Conservation (phyloP, 306 rosid species). For the Trifolium pratense region DNA sequence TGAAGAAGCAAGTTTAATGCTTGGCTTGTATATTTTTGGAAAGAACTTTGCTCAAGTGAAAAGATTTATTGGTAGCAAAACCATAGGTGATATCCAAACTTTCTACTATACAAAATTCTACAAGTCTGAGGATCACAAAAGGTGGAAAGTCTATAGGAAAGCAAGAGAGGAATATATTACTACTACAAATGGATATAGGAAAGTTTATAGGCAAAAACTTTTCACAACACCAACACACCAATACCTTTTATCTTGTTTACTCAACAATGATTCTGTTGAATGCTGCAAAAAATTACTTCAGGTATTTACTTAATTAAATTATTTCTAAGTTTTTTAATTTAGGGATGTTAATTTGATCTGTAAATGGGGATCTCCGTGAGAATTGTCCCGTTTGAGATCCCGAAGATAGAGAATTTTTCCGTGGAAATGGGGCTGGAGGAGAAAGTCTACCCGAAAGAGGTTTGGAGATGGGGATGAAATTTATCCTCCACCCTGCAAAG, state of each 20-base stretch:
- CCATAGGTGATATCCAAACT: slow-evolving; percentile 53
- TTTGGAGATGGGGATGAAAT: too few relatives aligned
- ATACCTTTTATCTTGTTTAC: slow-evolving; percentile 63
- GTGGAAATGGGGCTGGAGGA: too few relatives aligned
- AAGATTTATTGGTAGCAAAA: slow-evolving; percentile 58
- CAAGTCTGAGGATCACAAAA: slow-evolving; percentile 48
- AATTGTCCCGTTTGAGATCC: too few relatives aligned
- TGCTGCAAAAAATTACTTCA: slow-evolving; percentile 44
- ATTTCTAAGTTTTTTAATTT: background rate
- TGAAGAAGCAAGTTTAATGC: slow-evolving; percentile 63
- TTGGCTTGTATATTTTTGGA: slow-evolving; percentile 68
- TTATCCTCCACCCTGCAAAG: too few relatives aligned
- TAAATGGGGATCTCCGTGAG: too few relatives aligned
- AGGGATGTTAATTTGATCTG: too few relatives aligned
- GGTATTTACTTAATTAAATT: slow-evolving; percentile 47
- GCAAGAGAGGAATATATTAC: slow-evolving; percentile 38
- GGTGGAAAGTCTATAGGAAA: slow-evolving; percentile 55
- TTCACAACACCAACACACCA: slow-evolving; percentile 62
- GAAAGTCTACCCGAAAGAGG: too few relatives aligned
- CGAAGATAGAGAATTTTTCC: too few relatives aligned
- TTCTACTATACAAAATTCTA: slow-evolving; percentile 72
- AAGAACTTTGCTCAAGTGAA: slow-evolving; percentile 55
- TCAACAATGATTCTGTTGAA: slow-evolving; percentile 47
- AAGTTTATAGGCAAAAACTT: slow-evolving; percentile 52
- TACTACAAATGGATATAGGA: too few relatives aligned